These are phyloP conservation scores for Plenodomus biglobosus DNA, from an alignment of 2,329 filamentous ascomycete species.

Conservation along the genomic window DNA sequence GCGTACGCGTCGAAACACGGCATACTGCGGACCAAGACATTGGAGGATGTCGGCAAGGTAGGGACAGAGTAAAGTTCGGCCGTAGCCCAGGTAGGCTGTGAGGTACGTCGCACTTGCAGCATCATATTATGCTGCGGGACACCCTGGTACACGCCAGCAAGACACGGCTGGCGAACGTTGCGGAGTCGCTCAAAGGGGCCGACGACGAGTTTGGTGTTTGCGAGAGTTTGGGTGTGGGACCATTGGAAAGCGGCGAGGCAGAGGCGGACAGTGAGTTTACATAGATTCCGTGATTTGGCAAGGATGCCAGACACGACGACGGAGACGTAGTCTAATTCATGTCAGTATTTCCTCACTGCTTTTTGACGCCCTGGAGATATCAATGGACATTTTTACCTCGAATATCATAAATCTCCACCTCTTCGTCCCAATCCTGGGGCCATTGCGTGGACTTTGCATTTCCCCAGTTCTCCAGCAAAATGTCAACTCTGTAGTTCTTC, in stretches of 20 bases:
- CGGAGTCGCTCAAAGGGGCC: conserved; percentile 36
- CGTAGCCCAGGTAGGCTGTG: conserved; percentile 8
- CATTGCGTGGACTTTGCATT: too few species aligned
- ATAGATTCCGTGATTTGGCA: conserved; percentile 29
- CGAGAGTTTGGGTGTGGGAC: conserved; percentile 21
- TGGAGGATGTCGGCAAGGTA: conserved; percentile 14
- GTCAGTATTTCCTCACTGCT: too few species aligned
- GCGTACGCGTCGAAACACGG: conserved; percentile 25
- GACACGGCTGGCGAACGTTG: conserved; percentile 30
- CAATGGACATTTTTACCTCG: conserved; percentile 18
- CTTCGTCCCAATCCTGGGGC: conserved; percentile 30
- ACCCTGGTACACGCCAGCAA: conserved; percentile 29
- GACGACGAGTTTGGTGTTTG: conserved; percentile 29
- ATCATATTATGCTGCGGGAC: conserved; percentile 17
- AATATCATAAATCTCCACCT: conserved; percentile 43
- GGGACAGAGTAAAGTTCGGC: conserved; percentile 30
- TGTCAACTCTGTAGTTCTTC: conserved; percentile 40
- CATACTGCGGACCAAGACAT: conserved; percentile 17
- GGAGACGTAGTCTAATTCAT: conserved; percentile 28
- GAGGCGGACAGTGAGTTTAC: conserved; percentile 34
- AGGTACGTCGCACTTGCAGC: background rate
- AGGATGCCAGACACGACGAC: conserved; percentile 38
- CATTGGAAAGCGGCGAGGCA: conserved; percentile 31
- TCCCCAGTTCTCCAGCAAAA: conserved; percentile 32
- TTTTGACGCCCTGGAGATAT: too few species aligned